Conservation (phyloP, 2,329 filamentous ascomycete genomes). For the Amauroascus verrucosus region DNA sequence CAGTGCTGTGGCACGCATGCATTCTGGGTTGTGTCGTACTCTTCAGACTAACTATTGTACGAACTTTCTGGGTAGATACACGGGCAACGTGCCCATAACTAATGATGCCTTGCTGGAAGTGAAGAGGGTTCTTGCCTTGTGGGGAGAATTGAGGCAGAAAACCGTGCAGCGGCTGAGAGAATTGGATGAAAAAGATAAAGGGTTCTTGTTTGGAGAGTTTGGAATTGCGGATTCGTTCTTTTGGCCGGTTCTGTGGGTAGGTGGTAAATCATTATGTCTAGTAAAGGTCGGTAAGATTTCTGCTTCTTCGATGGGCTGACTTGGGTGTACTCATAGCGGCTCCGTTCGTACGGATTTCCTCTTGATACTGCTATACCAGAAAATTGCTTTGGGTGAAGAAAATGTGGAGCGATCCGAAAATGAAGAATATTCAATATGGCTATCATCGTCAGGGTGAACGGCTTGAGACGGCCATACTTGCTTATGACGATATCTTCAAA, state of each 20-base stretch:
- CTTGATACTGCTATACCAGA: slow-evolving; percentile 22
- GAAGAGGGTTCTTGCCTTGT: slow-evolving; percentile 21
- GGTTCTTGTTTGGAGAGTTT: slow-evolving; percentile 30
- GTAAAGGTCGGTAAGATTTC: neutral
- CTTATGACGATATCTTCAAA: slow-evolving; percentile 27
- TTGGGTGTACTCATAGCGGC: slow-evolving; percentile 20
- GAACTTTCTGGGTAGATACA: slow-evolving; percentile 26
- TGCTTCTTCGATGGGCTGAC: neutral
- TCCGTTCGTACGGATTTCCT: slow-evolving; percentile 26
- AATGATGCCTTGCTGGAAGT: slow-evolving; percentile 23
- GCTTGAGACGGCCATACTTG: slow-evolving; percentile 22
- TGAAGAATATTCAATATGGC: slow-evolving; percentile 19
- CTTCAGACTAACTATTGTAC: slow-evolving; percentile 22
- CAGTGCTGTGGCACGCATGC: slow-evolving; percentile 27
- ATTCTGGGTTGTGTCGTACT: slow-evolving; percentile 24
- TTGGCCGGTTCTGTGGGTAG: slow-evolving; percentile 32
- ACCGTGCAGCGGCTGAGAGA: slow-evolving; percentile 20
- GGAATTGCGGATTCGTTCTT: slow-evolving; percentile 33
- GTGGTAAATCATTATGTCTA: slow-evolving; percentile 5
- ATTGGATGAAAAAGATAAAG: slow-evolving; percentile 24
- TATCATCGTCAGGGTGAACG: slow-evolving; percentile 25
- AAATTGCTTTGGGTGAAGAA: slow-evolving; percentile 26
- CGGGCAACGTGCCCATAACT: slow-evolving; percentile 24
- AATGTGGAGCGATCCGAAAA: slow-evolving; percentile 27
- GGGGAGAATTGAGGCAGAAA: slow-evolving; percentile 21